Evolutionary conservation across 768 basidiomycete species (phyloP), one percentile per base, ranked within the genome.

Genomic region (Russula brevipes): DNA sequence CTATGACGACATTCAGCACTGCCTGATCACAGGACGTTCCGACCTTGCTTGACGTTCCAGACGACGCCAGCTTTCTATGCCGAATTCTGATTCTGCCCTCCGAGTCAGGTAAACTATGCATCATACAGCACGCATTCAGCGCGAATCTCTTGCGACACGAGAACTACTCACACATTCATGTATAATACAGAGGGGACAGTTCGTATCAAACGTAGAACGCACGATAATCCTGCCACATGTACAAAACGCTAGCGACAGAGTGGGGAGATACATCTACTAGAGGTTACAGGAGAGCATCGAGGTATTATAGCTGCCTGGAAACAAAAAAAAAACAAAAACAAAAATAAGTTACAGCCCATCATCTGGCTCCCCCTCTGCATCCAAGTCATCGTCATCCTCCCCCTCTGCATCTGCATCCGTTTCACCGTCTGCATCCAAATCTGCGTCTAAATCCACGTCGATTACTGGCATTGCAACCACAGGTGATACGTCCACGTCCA

Each of bases 381-480:
- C 74, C 39, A 65, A 35, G 50, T 75, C 74, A 5, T 67, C 69
- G 44, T 73, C 72, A 16, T 69, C 73, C 54, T 74, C 74, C 24
- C 69, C 73, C 75, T 72, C 72, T 59, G 76, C 78, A 66, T 83
- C 81, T 5, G 75, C 74, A 52, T 77, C 76, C 16, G 76, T 78
- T 63, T 79, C 77, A 5, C 76, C 78, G 65, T 80, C 79, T 45
- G 74, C 65, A 38, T 77, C 76, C 6, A 70, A 19, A 60, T 68
- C 55, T 8, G 52, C 24, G 24, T 38, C 33, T 17, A 64, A 11
- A 33, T 53, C 50, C 8, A n/a, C 66, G 30, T 33, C 50, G 7
- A 45, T 35, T 50, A 44, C 33, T 9, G 42, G 44, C 6, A 33
- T 51, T 33, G 11, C 57, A 19, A 52, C 67, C 42, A 65, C 59